Base-by-base conservation (phyloP, 495 filamentous ascomycete species). In the Podospora bellae-mahoneyi region DNA sequence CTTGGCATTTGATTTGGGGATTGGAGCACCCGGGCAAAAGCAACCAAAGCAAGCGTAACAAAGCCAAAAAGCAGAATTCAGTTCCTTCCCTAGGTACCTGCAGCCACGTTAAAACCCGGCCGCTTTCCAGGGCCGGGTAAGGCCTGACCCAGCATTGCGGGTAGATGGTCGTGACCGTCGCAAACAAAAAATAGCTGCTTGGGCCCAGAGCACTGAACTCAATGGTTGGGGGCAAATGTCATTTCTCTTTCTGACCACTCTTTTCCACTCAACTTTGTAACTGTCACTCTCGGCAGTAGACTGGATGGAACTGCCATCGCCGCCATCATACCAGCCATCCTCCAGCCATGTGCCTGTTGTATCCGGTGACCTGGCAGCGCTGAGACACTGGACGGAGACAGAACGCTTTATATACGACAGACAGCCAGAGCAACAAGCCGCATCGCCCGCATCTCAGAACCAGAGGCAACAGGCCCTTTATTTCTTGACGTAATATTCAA, bases 131-230 rank as follows among this genome's bases (percentile, higher is more conserved):
- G 23, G 55, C 55, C 18, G 10, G 23, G 23, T 23, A 23, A 32
- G 61, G n/a, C 62, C 48, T 26, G 67, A 66, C 64, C 67, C 59
- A 63, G 67, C 26, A 27, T 57, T 57, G 39, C 56, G 63, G 67
- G 23, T 23, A 23, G 23, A 61, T 66, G 66, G 65, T 44, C 59
- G 16, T 57, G 44, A 30, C 16, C 10, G 57, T 67, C 65, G 48
- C 59, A 55, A 66, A 61, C 68, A 71, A 68, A 68, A 67, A 68
- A 71, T 71, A 71, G 69, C 23, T 23, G 23, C 23, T 44, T n/a
- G 30, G 39, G 39, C 39, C 39, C 39, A 10, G 34, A 5, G 10
- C 34, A 39, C 34, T 4, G 6, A 39, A 30, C 18, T 26, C 13
- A n/a, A 30, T 30, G 20, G 20, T 60, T 30, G 28, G 59, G 16